Evolutionary conservation across 805 yeast species (phyloP).

Genomic region (Candida berthetii): DNA sequence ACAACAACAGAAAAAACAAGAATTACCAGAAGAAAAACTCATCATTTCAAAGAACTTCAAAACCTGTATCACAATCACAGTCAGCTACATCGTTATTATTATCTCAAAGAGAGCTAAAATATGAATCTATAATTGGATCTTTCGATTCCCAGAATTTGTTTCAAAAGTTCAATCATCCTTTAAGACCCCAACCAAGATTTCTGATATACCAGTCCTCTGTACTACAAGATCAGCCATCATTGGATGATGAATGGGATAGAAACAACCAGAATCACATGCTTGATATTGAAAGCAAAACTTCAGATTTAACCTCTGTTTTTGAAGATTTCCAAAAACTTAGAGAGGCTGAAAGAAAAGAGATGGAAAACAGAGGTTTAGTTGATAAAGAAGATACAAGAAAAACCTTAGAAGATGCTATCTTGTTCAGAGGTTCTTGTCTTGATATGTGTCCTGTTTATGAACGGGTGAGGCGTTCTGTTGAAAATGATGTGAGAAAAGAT

Average conservation of each 20-base stretch:
- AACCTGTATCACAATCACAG: neutral
- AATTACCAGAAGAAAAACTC: conserved; percentile 1
- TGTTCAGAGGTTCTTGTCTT: conserved; percentile 79
- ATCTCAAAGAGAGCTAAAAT: conserved; percentile 4
- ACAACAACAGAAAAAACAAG: conserved; percentile 4
- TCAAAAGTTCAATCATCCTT: conserved; percentile 1
- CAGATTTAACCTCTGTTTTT: conserved; percentile 66
- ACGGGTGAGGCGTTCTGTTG: conserved; percentile 78
- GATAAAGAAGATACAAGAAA: conserved; percentile 83
- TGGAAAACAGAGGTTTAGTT: conserved; percentile 79
- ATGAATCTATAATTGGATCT: conserved; percentile 17
- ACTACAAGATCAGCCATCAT: conserved; percentile 20
- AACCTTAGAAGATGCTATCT: conserved; percentile 81
- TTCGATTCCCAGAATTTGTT: conserved; percentile 8
- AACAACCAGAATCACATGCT: conserved; percentile 63
- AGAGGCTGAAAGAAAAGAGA: conserved; percentile 63
- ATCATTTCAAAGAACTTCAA: neutral
- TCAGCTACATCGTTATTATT: conserved; percentile 2
- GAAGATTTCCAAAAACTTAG: conserved; percentile 72
- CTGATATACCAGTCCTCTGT: conserved; percentile 30
- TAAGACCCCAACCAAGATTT: conserved; percentile 28
- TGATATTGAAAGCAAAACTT: conserved; percentile 40
- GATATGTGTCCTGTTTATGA: conserved; percentile 97
- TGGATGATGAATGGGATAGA: conserved; percentile 61
- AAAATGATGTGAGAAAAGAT: conserved; percentile 74